Percentiles rank a stretch among this genome's conserved stretches.
phyloP scores from a whole-genome alignment of 164 flowering plant species.

The Berberis thunbergii region DNA sequence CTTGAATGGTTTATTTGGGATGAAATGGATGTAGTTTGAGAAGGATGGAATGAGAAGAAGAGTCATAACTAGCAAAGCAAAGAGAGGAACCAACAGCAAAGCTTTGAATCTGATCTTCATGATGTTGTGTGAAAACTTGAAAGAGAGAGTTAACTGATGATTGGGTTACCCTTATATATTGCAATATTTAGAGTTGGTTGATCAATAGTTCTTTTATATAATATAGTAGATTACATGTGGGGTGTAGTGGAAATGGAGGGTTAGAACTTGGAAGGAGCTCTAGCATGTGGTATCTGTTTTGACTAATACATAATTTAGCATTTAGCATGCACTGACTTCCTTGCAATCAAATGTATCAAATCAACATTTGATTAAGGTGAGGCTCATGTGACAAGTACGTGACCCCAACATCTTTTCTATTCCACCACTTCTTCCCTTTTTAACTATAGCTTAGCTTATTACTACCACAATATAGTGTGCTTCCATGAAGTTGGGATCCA shows the following conservation, averaged over 20 bases:
- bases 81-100: conserved; percentile 12
- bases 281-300: conserved; percentile 38
- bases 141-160: background rate
- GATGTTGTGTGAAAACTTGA: background rate
- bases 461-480: too few relatives aligned
- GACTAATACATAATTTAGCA: conserved; percentile 12
- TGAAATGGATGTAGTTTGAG: background rate
- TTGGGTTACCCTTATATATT: background rate
- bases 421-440: too few relatives aligned
- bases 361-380: conserved; percentile 9
- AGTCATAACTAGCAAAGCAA: conserved; percentile 19
- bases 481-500: too few relatives aligned
- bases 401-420: too few relatives aligned
- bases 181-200: background rate
- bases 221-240: background rate
- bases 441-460: too few relatives aligned
- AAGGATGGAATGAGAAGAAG: conserved; percentile 11
- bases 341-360: background rate
- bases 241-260: conserved; percentile 8
- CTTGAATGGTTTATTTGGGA: conserved; percentile 16
- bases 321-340: background rate
- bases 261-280: conserved; percentile 29
- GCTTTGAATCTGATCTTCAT: conserved; percentile 23
- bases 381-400: conserved; percentile 23
- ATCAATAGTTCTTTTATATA: background rate